Evolutionary conservation across 164 flowering plant species (phyloP).

Genomic region (Umbilicus rupestris): DNA sequence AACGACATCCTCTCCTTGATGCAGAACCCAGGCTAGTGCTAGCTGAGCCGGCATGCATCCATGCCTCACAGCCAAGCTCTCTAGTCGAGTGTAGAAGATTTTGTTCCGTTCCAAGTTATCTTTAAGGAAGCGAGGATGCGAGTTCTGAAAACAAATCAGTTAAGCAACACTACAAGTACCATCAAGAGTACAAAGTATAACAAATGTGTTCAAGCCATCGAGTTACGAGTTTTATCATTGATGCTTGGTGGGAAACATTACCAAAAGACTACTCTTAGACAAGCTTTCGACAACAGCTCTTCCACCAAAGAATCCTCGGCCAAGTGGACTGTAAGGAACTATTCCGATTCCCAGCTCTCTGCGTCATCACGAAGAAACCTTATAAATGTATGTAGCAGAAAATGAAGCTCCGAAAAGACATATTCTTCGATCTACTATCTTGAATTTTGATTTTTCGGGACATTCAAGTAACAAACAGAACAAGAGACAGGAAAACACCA

Average conservation of each 20-base stretch:
- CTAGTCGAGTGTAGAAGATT: constrained; percentile 14
- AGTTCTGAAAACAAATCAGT: constrained; percentile 10
- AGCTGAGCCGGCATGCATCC: constrained; percentile 25
- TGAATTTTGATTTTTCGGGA: too few relatives aligned
- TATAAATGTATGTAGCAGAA: too few relatives aligned
- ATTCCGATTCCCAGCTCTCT: constrained; percentile 54
- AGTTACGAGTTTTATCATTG: too few relatives aligned
- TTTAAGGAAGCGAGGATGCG: constrained; percentile 22
- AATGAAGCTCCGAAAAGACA: too few relatives aligned
- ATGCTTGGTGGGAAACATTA: neutral
- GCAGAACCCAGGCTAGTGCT: constrained; percentile 30
- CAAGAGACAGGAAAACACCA: neutral
- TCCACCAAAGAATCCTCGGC: constrained; percentile 30
- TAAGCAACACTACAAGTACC: neutral
- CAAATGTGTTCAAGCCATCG: too few relatives aligned
- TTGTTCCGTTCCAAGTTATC: constrained; percentile 27
- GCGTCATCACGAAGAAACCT: neutral
- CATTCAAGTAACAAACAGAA: too few relatives aligned
- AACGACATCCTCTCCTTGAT: constrained; percentile 23
- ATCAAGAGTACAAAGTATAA: too few relatives aligned
- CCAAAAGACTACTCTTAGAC: constrained; percentile 14
- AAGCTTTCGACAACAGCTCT: constrained; percentile 15
- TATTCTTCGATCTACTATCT: neutral
- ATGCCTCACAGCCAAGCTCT: constrained; percentile 21
- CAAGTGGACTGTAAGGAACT: constrained; percentile 35